Percentiles rank a stretch among this genome's conserved stretches.
phyloP scores from a whole-genome alignment of 2,329 filamentous ascomycete genomes.

The Ophidiomyces ophidiicola region DNA sequence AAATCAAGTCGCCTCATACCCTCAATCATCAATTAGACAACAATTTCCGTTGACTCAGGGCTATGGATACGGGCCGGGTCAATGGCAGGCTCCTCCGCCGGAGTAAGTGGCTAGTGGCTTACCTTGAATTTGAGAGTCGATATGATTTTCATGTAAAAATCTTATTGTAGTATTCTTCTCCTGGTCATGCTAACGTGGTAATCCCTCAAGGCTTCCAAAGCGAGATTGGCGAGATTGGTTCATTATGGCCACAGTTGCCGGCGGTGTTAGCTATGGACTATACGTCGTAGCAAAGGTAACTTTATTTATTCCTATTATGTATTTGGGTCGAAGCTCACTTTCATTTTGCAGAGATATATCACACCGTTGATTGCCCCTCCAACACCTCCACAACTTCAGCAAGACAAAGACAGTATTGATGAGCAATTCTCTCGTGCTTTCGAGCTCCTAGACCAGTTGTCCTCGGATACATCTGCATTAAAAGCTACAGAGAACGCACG shows the following conservation, averaged over 20 bases:
- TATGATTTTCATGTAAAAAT: neutral
- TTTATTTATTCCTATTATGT: slow-evolving; percentile 1
- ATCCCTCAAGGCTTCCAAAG: slow-evolving; percentile 45
- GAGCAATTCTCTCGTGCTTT: slow-evolving; percentile 91
- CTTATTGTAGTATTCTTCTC: neutral
- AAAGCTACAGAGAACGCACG: slow-evolving; percentile 77
- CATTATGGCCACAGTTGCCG: slow-evolving; percentile 94
- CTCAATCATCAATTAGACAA: slow-evolving; percentile 27
- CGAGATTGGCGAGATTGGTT: slow-evolving; percentile 98
- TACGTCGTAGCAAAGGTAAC: slow-evolving; percentile 75
- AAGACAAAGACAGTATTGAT: slow-evolving; percentile 87
- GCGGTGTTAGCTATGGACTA: slow-evolving; percentile 76
- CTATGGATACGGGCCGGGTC: slow-evolving; percentile 40
- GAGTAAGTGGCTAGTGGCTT: slow-evolving; percentile 33
- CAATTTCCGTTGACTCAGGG: slow-evolving; percentile 32
- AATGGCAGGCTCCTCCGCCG: slow-evolving; percentile 43
- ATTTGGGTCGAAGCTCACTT: neutral
- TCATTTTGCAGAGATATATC: slow-evolving; percentile 60
- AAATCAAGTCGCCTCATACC: slow-evolving; percentile 37
- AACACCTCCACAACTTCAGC: slow-evolving; percentile 82
- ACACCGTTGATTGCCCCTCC: slow-evolving; percentile 83
- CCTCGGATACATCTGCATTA: slow-evolving; percentile 75
- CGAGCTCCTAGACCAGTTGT: slow-evolving; percentile 76
- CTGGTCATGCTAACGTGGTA: neutral
- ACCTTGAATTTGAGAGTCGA: neutral